Evolutionary conservation across 352 stramenopile species (phyloP).

Genomic region (Globisporangium viniferum): DNA sequence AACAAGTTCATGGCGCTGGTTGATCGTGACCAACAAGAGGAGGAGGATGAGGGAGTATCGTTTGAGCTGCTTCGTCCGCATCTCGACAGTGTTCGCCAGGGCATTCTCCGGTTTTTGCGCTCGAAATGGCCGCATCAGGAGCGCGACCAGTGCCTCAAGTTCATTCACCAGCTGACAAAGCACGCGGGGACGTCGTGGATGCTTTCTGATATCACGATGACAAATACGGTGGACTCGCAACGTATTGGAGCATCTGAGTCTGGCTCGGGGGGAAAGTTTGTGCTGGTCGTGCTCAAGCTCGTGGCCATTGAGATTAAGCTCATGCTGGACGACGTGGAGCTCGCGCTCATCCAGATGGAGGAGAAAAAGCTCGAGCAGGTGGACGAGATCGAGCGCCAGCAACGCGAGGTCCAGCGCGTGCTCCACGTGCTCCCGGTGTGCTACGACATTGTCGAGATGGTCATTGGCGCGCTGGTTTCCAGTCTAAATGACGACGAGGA

Average conservation of each 20-base stretch:
- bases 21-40: constrained; percentile 20
- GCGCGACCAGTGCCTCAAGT: constrained; percentile 54
- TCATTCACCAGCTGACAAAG: constrained; percentile 62
- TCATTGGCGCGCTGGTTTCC: constrained; percentile 63
- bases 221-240: background rate
- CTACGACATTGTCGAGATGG: constrained; percentile 70
- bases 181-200: constrained; percentile 62
- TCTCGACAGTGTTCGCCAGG: constrained; percentile 53
- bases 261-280: constrained; percentile 66
- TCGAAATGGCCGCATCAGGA: constrained; percentile 72
- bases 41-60: constrained; percentile 18
- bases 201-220: constrained; percentile 47
- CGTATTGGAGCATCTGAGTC: constrained; percentile 34
- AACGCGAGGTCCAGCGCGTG: constrained; percentile 50
- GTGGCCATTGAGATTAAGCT: constrained; percentile 85
- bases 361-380: constrained; percentile 44
- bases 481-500: constrained; percentile 22
- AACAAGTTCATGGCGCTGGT: constrained; percentile 58
- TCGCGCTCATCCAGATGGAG: constrained; percentile 66
- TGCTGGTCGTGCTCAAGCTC: constrained; percentile 74
- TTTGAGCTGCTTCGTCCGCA: constrained; percentile 54
- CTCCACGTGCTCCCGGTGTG: constrained; percentile 68
- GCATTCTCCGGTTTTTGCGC: constrained; percentile 60
- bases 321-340: constrained; percentile 81
- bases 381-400: constrained; percentile 41